Conservation (phyloP, 305 asterid genomes). For the Fraxinus greggii region DNA sequence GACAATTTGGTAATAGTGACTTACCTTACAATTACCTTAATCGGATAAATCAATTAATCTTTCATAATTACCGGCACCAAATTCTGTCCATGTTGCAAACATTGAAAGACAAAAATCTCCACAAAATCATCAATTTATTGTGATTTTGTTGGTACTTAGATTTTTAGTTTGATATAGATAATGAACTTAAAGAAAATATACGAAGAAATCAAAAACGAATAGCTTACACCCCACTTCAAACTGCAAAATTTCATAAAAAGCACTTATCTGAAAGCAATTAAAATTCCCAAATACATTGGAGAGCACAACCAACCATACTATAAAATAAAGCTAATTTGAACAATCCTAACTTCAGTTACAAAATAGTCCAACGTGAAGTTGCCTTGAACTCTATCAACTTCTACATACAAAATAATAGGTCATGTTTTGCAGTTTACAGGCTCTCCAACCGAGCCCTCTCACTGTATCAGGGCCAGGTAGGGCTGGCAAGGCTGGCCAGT, state of each 20-base stretch:
- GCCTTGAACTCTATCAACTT: not conserved
- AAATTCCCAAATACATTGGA: too few species aligned
- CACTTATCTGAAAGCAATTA: too few species aligned
- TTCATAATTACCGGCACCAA: too few species aligned
- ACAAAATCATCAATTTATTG: not conserved
- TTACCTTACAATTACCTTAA: too few species aligned
- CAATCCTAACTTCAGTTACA: too few species aligned
- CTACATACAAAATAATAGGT: not conserved
- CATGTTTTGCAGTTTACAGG: not conserved
- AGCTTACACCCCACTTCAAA: too few species aligned
- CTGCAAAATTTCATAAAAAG: too few species aligned
- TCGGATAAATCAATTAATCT: too few species aligned
- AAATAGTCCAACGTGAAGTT: not conserved
- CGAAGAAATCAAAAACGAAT: not conserved
- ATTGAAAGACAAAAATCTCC: not conserved
- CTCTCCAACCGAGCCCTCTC: not conserved
- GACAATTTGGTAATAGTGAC: too few species aligned
- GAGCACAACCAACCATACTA: not conserved
- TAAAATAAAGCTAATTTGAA: not conserved
- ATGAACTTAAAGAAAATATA: not conserved
- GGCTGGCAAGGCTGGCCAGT: not conserved
- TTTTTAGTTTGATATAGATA: not conserved
- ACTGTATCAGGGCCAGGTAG: not conserved
- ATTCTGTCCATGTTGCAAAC: too few species aligned
- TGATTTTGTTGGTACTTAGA: not conserved